These are phyloP conservation scores for Aaosphaeria arxii DNA, from an alignment of 2,329 filamentous ascomycete genomes.

Conservation along the genomic window DNA sequence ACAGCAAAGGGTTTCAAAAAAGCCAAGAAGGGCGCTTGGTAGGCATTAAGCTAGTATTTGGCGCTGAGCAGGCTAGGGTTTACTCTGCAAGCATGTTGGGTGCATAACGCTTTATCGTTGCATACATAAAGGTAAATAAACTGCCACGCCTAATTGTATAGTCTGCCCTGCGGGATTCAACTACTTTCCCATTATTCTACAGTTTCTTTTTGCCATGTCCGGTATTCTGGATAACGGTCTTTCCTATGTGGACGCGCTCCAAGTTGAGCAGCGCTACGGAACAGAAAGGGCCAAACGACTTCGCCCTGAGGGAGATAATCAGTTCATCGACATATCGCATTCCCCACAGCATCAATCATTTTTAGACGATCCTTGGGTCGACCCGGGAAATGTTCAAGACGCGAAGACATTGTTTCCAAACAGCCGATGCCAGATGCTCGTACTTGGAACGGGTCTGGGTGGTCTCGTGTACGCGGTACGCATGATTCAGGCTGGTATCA, in stretches of 20 bases:
- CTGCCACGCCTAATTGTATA: too few relatives aligned
- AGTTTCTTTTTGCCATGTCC: too few relatives aligned
- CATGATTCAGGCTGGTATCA: conserved; percentile 37
- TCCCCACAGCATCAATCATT: conserved; percentile 7
- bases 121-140: too few relatives aligned
- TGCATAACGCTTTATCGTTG: too few relatives aligned
- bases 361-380: conserved; percentile 12
- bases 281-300: conserved; percentile 15
- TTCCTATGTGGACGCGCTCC: conserved; percentile 7
- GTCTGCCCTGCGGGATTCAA: too few relatives aligned
- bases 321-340: conserved; percentile 9
- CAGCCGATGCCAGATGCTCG: conserved; percentile 22
- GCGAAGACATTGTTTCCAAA: conserved; percentile 6
- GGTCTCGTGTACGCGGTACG: conserved; percentile 40
- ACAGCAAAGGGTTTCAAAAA: too few relatives aligned
- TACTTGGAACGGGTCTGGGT: conserved; percentile 41
- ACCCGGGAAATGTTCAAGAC: conserved; percentile 5
- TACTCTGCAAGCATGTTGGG: too few relatives aligned
- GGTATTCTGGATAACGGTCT: conserved; percentile 4
- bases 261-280: conserved; percentile 10
- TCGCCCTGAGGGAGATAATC: conserved; percentile 7
- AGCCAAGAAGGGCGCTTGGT: too few relatives aligned
- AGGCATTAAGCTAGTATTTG: too few relatives aligned
- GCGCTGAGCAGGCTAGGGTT: too few relatives aligned
- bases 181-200: too few relatives aligned